Base-by-base conservation (phyloP, 495 filamentous ascomycete species). In the Sphaerosporella brunnea region DNA sequence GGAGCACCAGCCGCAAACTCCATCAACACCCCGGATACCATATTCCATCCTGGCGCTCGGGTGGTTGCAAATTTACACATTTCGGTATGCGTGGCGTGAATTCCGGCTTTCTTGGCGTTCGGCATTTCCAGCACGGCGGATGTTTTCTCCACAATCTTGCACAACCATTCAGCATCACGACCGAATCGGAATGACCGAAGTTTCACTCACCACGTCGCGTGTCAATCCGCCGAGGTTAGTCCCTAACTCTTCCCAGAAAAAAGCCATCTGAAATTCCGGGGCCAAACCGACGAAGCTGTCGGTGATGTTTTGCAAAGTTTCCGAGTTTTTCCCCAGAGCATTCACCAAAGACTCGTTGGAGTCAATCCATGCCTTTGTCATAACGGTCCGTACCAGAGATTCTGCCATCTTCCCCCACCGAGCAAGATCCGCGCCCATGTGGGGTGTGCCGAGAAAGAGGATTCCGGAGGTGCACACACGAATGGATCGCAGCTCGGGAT, bases 61-160 rank as follows among this genome's bases (percentile, higher is more conserved):
- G 74, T 71, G 52, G 73, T 75, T 24, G 80, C 78, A 51, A 90
- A 93, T 56, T 84, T 90, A 67, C 78, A 85, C 82, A 93, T 90
- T 28, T 74, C 70, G n/a, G 78, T 80, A 59, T 93, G 84, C n/a
- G 74, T 78, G 1, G 80, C 78, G 53, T 87, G 79, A 38, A 93
- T 84, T 11, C 79, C 79, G 54, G 78, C 82, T 38, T 80, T 77
- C 46, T 77, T 75, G 0, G 82, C 81, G 46, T 81, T 79, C 15
- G 80, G 78, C 16, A 81, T 50, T 37, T 80, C 75, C 3, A 84
- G 84, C 20, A 77, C 73, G 0, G 82, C 84, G 1, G 83, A 88
- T 21, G 65, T 64, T 34, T 84, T 72, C 36, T 88, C 83, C 3
- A 93, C 84, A 46, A 61, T 59, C 58, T 61, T 13, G 43, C 28